Base-by-base conservation (phyloP, 202 grass and related monocot genomes). In the Cymbopogon flexuosus region DNA sequence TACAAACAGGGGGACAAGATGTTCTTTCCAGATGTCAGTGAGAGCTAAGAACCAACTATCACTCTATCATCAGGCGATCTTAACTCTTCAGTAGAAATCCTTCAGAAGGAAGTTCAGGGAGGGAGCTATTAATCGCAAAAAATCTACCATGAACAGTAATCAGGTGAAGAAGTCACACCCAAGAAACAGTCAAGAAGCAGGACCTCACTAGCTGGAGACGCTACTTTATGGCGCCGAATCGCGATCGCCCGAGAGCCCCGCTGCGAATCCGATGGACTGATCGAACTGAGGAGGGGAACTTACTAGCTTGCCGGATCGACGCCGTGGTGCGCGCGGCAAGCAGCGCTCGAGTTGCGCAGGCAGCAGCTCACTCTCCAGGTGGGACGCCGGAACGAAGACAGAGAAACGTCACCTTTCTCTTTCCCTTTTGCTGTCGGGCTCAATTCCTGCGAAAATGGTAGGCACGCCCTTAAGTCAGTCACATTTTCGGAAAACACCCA, bases 251-350 rank as follows among this genome's bases (percentile, higher is more conserved):
- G 27, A 37, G 19, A 71, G 18, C 10, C 35, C 29, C 59, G 76
- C 43, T 43, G 27, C 34, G 16, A 14, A 56, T 60, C 74, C 47
- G 39, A 72, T 40, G 39, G 29, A 33, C 34, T 66, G 46, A 68
- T 60, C 21, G 51, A 67, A 70, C 21, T 8, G 57, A 77, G 77
- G 15, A 61, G 34, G 76, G 19, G 14, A 65, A 33, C 82, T 81
- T 40, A 89, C 87, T 57, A 76, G 37, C 45, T 72, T 22, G 13
- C 19, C 71, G 78, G 87, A 89, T 89, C 82, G 63, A 75, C 36
- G 71, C 35, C 65, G 68, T 37, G 35, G 43, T 18, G 59, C 63
- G 81, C 62, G 86, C 87, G 87, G 46, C 65, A 64, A 52, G 77
- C 46, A 11, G 76, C 65, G 36, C 64, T 80, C 77, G 77, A 81